Conservation (phyloP, 768 basidiomycete species). For the Sarcomyxa edulis region DNA sequence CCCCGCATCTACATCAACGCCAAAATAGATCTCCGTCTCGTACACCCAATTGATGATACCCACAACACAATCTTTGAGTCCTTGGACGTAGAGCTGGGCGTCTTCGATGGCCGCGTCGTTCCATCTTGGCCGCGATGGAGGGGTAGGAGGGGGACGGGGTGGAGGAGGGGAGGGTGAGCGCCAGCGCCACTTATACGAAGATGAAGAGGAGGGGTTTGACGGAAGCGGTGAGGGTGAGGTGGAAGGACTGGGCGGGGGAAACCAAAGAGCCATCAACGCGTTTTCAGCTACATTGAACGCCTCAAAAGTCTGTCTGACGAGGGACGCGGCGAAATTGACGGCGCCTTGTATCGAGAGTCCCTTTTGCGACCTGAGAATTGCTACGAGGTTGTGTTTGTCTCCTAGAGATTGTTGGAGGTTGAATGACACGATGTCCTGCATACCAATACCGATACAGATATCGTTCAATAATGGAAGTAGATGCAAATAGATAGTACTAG, state of each 20-base stretch:
- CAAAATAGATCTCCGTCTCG: slow-evolving; percentile 55
- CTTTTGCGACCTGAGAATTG: slow-evolving; percentile 39
- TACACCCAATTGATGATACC: slow-evolving; percentile 64
- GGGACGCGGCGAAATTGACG: slow-evolving; percentile 31
- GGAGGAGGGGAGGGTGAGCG: slow-evolving; percentile 5
- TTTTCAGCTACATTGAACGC: slow-evolving; percentile 26
- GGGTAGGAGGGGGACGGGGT: slow-evolving; percentile 1
- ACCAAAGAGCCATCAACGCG: slow-evolving; percentile 11
- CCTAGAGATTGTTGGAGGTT: slow-evolving; percentile 35
- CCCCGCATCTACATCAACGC: slow-evolving; percentile 10
- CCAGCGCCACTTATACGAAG: slow-evolving; percentile 13
- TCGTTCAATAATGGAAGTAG: not conserved
- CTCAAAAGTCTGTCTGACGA: slow-evolving; percentile 31
- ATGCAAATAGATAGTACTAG: not conserved
- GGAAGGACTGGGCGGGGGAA: not conserved
- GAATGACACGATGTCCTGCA: slow-evolving; percentile 60
- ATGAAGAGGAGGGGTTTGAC: slow-evolving; percentile 10
- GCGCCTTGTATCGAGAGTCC: slow-evolving; percentile 46
- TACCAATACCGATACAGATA: slow-evolving; percentile 5
- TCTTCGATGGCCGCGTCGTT: slow-evolving; percentile 5
- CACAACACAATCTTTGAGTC: slow-evolving; percentile 48
- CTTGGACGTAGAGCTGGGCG: slow-evolving; percentile 34
- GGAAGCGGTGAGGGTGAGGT: slow-evolving; percentile 11
- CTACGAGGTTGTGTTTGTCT: slow-evolving; percentile 41
- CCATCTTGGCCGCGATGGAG: not conserved